phyloP scores from a whole-genome alignment of 2,329 filamentous ascomycete genomes.

The Fulvia fulva region DNA sequence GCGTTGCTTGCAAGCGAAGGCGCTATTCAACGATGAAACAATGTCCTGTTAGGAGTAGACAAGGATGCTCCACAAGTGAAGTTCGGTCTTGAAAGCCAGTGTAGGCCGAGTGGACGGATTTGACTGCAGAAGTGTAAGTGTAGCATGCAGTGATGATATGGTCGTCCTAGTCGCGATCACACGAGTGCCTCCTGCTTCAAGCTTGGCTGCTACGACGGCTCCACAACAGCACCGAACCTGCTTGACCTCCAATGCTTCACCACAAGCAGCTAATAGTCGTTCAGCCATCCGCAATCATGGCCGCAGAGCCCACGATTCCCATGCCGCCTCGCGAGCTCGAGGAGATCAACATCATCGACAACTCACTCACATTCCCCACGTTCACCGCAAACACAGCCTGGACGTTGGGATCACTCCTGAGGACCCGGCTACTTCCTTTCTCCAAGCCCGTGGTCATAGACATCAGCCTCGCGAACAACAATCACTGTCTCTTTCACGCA shows the following conservation, averaged over 20 bases:
- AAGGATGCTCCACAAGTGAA: background rate
- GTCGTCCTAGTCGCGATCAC: background rate
- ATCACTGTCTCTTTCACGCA: slow-evolving; percentile 60
- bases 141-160: too few relatives aligned
- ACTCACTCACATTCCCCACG: slow-evolving; percentile 43
- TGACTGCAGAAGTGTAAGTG: too few relatives aligned
- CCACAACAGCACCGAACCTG: background rate
- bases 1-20: background rate
- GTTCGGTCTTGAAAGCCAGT: background rate
- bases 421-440: slow-evolving; percentile 57
- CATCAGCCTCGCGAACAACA: slow-evolving; percentile 56
- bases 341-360: slow-evolving; percentile 41
- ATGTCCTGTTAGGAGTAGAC: background rate
- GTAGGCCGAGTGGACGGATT: too few relatives aligned
- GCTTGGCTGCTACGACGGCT: background rate
- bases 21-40: background rate
- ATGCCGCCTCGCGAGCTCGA: slow-evolving; percentile 34
- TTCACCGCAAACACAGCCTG: slow-evolving; percentile 65
- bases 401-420: slow-evolving; percentile 61
- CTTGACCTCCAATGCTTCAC: background rate
- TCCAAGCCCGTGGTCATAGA: slow-evolving; percentile 57
- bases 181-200: background rate
- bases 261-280: background rate
- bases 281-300: slow-evolving; percentile 13
- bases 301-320: slow-evolving; percentile 24